phyloP scores from a whole-genome alignment of 1,284 basidiomycete species.

The Acaromyces ingoldii region DNA sequence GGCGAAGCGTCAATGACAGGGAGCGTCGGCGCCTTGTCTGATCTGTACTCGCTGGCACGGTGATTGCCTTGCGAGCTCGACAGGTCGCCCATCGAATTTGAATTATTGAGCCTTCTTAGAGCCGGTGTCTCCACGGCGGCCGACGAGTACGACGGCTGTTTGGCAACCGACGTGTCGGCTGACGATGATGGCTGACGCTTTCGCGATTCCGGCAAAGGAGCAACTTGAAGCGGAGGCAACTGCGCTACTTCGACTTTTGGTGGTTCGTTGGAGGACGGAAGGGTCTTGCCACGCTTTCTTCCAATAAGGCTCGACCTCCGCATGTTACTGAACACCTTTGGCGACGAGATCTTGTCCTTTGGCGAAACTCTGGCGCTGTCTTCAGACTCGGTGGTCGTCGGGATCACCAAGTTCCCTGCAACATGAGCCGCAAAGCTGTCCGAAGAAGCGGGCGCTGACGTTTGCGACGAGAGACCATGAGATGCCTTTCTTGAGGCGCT shows the following conservation, averaged over 20 bases:
- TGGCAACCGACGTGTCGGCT: slow-evolving; percentile 53
- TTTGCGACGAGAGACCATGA: too few species aligned
- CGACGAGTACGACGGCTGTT: too few species aligned
- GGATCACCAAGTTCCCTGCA: too few species aligned
- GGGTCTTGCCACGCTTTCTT: slow-evolving; percentile 83
- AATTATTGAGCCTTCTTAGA: slow-evolving; percentile 9
- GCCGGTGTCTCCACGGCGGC: too few species aligned
- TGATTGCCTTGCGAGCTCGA: not conserved
- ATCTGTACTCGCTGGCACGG: not conserved
- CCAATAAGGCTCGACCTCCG: slow-evolving; percentile 65
- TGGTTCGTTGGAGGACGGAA: slow-evolving; percentile 70
- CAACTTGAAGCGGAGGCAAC: slow-evolving; percentile 80
- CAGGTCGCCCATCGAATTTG: slow-evolving; percentile 10
- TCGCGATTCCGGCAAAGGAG: slow-evolving; percentile 73
- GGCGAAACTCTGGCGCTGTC: not conserved
- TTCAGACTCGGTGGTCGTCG: too few species aligned
- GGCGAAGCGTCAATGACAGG: slow-evolving; percentile 9
- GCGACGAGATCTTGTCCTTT: too few species aligned
- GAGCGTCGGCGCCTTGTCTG: not conserved
- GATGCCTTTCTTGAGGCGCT: too few species aligned
- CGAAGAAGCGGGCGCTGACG: too few species aligned
- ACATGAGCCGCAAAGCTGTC: too few species aligned
- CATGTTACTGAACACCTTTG: not conserved
- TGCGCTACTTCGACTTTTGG: slow-evolving; percentile 60
- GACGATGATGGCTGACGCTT: slow-evolving; percentile 45